Evolutionary conservation across 2,329 filamentous ascomycete species (phyloP), one percentile per base, ranked within the genome.

Genomic region (Ploettnerulaceae sp.): DNA sequence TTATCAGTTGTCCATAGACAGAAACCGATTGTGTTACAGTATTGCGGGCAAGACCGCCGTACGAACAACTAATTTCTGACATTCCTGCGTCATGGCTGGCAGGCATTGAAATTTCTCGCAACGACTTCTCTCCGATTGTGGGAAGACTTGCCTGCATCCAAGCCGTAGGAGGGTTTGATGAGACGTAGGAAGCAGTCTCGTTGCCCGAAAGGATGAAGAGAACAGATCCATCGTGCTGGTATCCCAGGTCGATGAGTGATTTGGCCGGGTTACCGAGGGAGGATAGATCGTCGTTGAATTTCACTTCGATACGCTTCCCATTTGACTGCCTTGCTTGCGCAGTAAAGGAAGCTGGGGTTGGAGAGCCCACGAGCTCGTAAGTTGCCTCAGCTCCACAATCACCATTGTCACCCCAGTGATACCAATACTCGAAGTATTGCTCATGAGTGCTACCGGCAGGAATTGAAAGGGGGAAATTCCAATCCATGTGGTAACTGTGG

Each of bases 121-220:
- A n/a, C 7, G 46, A 36, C 14, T 51, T 55, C 12, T 14, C 5
- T 7, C 51, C 47, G 25, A 60, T 56, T 1, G 35, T 49, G 12
- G 54, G 31, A 11, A 56, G 28, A 1, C 45, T 54, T 3, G 40
- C 25, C 50, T 60, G 56, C 53, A 57, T 58, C 57, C 57, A 60
- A 1, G 38, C 45, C 2, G 40, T 28, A 12, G 57, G 55, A 17
- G 51, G 47, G 18, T 55, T 51, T 3, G 33, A 49, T 2, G 48
- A 48, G 14, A 57, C 32, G 15, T 55, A 60, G 5, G 53, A 40
- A 5, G 36, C 21, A 2, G 15, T 25, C n/a, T 48, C 53, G 15
- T 49, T 45, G 11, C 56, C 56, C 14, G 51, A 47, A 8, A 58
- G 49, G 7, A 57, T 35, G 36, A 58, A 58, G 5, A 50, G 43